Evolutionary conservation across 306 rosid species (phyloP), one percentile per base, ranked within the genome.

Genomic region (Lathyrus sativus): DNA sequence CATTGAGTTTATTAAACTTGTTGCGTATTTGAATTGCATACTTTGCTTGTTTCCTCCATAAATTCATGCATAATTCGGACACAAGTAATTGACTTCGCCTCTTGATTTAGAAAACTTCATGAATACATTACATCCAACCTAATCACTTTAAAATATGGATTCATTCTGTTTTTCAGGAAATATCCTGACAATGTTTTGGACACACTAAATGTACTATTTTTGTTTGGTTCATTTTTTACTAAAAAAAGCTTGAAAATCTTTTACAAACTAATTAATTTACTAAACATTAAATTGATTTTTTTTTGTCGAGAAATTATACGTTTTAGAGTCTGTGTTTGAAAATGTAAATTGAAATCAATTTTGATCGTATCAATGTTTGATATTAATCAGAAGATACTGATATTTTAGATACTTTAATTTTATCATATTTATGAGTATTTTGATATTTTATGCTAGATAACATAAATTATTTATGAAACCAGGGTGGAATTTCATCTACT

Each of bases 401-500:
- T 24, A 28, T 33, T 35, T 35, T 7, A 35, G 2, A 35, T 2
- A 7, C 2, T 35, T 35, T 6, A 1, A 6, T 35, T 35, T 35
- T 35, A 6, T 35, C 2, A 7, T 35, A 35, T 35, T 35, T 35
- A 35, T 7, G 7, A 35, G 0, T 33, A 33, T 33, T 33, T 33
- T 31, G 35, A 4, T 5, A 31, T 31, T 31, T 31, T 31, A 31
- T 4, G 6, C 7, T 38, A 33, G 29, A 26, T 0, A 73, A 51
- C 62, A 62, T 33, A 77, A 42, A 19, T 67, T 69, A 74, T 67
- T 74, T 38, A 37, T 55, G 69, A 42, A 76, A 71, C 72, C 80
- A 80, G 37, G 72, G 45, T 76, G 78, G 43, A 37, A 62, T 67
- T 67, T 70, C 79, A 65, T 31, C 17, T 56, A 24, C 41, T 76